phyloP scores from a whole-genome alignment of 257 asterid genomes.

The Plantago major region DNA sequence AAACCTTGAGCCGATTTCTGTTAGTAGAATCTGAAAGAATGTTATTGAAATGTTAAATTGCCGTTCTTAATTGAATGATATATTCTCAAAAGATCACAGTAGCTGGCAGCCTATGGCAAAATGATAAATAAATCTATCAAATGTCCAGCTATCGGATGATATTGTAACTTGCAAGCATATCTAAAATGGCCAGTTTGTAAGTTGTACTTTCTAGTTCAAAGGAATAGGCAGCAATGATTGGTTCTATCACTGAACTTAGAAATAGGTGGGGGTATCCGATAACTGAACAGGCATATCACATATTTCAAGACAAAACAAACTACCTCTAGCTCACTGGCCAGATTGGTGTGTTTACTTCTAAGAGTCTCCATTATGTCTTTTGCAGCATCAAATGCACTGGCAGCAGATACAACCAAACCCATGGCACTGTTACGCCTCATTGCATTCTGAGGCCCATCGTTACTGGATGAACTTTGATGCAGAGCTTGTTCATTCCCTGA shows the following conservation, averaged over 20 bases:
- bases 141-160: slow-evolving; percentile 2
- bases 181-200: neutral
- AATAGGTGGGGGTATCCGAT: neutral
- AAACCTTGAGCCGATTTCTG: slow-evolving; percentile 95
- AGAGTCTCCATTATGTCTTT: slow-evolving; percentile 98
- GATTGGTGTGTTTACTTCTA: slow-evolving; percentile 88
- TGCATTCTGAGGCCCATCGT: slow-evolving; percentile 70
- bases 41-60: slow-evolving; percentile 4
- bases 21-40: slow-evolving; percentile 67
- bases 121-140: slow-evolving; percentile 12
- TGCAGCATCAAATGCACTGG: slow-evolving; percentile 98
- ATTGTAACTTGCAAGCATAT: slow-evolving; percentile 8
- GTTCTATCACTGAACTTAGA: neutral
- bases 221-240: slow-evolving; percentile 1
- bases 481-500: slow-evolving; percentile 67
- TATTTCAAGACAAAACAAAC: slow-evolving; percentile 3
- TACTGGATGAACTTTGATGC: slow-evolving; percentile 59
- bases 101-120: slow-evolving; percentile 8
- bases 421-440: slow-evolving; percentile 75
- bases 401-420: slow-evolving; percentile 84
- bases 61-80: neutral
- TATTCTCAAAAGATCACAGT: slow-evolving; percentile 7
- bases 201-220: slow-evolving; percentile 9
- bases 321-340: slow-evolving; percentile 99
- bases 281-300: neutral